These are phyloP conservation scores for Penicillium hordei DNA, from an alignment of 2,329 filamentous ascomycete species.

Conservation along the genomic window DNA sequence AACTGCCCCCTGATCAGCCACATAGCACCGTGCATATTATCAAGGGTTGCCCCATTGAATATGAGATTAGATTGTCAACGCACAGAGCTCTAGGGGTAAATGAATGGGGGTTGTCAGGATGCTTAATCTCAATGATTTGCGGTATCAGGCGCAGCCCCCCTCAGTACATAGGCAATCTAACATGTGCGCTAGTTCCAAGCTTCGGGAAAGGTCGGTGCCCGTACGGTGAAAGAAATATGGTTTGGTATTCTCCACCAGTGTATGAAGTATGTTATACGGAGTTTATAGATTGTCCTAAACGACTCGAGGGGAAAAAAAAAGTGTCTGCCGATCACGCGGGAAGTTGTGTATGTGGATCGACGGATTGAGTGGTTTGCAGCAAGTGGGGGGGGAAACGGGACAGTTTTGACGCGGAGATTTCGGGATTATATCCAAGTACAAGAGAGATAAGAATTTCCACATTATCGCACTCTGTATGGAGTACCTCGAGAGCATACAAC, in stretches of 20 bases:
- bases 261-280: not conserved
- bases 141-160: not conserved
- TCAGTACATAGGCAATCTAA: slow-evolving; percentile 1
- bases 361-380: slow-evolving; percentile 7
- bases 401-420: slow-evolving; percentile 4
- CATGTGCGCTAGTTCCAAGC: not conserved
- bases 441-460: slow-evolving; percentile 1
- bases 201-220: not conserved
- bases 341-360: slow-evolving; percentile 19
- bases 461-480: not conserved
- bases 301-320: not conserved
- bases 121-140: not conserved
- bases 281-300: not conserved
- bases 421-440: not conserved
- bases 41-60: not conserved
- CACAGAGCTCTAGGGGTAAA: not conserved
- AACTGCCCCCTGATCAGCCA: slow-evolving; percentile 4
- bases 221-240: not conserved
- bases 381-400: slow-evolving; percentile 7
- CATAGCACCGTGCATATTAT: slow-evolving; percentile 1
- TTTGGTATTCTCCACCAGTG: not conserved
- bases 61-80: not conserved
- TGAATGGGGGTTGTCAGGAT: not conserved
- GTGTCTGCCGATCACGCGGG: slow-evolving; percentile 28
- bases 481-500: not conserved